These are phyloP conservation scores for Colletotrichum tanaceti DNA, from an alignment of 2,329 filamentous ascomycete species.

Conservation along the genomic window DNA sequence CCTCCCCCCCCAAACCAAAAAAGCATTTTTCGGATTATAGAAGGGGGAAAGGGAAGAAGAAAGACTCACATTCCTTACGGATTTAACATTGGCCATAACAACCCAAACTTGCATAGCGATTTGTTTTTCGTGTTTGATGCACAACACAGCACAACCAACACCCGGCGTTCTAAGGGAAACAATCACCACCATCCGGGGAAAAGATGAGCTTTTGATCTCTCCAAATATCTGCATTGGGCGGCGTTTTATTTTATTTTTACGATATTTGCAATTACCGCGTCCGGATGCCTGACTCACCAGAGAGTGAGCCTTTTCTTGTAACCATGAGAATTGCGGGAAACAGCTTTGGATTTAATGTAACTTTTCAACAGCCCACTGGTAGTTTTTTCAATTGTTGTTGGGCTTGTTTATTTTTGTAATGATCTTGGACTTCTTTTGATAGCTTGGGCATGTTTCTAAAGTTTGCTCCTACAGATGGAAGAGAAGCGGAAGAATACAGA, in stretches of 20 bases:
- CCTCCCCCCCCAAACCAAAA: conserved; percentile 46
- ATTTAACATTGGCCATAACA: conserved; percentile 46
- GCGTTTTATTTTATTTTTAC: conserved; percentile 28
- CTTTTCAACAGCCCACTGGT: conserved; percentile 5
- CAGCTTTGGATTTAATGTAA: conserved; percentile 35
- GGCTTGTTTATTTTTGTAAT: conserved; percentile 14
- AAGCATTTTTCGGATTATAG: conserved; percentile 35
- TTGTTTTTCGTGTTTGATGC: conserved; percentile 51
- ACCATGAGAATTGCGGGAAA: conserved; percentile 1
- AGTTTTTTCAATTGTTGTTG: conserved; percentile 3
- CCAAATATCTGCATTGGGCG: conserved; percentile 37
- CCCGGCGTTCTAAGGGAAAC: conserved; percentile 32
- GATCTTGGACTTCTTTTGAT: conserved; percentile 6
- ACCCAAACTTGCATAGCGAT: conserved; percentile 68
- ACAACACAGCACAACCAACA: conserved; percentile 27
- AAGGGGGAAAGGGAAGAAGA: conserved; percentile 22
- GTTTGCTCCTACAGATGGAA: neutral
- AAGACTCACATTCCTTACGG: conserved; percentile 39
- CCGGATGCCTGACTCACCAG: no score
- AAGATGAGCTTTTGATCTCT: conserved; percentile 3
- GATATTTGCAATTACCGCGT: no score
- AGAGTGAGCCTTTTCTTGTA: no score
- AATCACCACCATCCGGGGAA: conserved; percentile 10
- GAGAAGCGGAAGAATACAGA: conserved; percentile 15
- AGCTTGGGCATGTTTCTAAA: neutral